Base-by-base conservation (phyloP, 192 early-diverging fungal genomes). In the Linnemannia zychae region DNA sequence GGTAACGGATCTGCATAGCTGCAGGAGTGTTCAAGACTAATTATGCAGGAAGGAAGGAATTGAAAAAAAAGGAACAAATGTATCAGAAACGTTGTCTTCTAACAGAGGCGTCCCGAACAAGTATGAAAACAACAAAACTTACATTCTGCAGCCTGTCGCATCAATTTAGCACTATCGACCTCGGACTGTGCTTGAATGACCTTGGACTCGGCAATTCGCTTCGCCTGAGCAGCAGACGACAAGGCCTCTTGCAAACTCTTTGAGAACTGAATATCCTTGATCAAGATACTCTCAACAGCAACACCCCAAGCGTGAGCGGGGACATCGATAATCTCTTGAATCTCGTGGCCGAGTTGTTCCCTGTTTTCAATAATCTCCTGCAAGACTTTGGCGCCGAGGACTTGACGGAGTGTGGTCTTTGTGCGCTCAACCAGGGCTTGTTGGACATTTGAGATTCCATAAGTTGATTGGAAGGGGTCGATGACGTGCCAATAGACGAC, bases 341-440 rank as follows among this genome's bases (percentile, higher is more conserved):
- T 97, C 57, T 96, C 96, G 71, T 92, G 92, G 0, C 97, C 96
- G 75, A 98, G 94, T 0, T 90, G 89, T 67, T 97, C 94, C 38
- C 97, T 92, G 84, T 97, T 95, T 87, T 98, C 97, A 79, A 98
- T 95, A 75, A 91, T 89, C 31, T 97, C 97, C 88, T 98, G 97
- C 12, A 98, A 82, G 4, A 94, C 90, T 17, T 93, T 92, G 3
- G 93, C 90, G 33, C 97, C 97, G n/a, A 98, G 84, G 40, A 95
- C 94, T 22, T 96, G 94, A 28, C 97, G 87, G 44, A 98, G 81
- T 0, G 97, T 98, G n/a, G 97, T 98, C 87, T 97, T 94, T 13
- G 97, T 97, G 44, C 97, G 90, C 84, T 98, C 97, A 16, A 93
- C 76, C 31, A 98, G 88, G 2, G 96, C 96, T 34, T 88, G 82